Base-by-base conservation (phyloP, 2,329 filamentous ascomycete genomes). In the Xylariaceae sp. region DNA sequence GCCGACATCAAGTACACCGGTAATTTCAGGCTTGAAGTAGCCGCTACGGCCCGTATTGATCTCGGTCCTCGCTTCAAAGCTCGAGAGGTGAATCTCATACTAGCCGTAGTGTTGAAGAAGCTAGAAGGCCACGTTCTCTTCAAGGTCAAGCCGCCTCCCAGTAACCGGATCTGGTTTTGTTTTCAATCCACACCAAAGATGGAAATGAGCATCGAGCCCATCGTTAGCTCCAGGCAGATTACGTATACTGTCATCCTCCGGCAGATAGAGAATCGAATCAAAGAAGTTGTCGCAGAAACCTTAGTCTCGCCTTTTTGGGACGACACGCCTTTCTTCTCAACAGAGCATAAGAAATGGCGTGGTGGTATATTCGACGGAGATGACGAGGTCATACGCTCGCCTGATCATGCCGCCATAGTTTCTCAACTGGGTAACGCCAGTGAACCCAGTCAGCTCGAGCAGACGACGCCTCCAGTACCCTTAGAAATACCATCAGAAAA, bases 301-400 rank as follows among this genome's bases (percentile, higher is more conserved):
- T 71, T 97, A 18, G 94, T 99, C 2, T 77, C 87, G 52, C 94
- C 94, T 0, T 95, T 95, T 67, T 99, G 94, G 92, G 94, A 99
- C 61, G 94, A 99, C 68, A 80, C 90, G 21, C 91, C 94, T 0
- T 97, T 99, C 70, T 87, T 90, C 67, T 84, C 88, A 63, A 97
- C 91, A 0, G 79, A 85, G 52, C 76, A 82, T 53, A 90, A 96
- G 68, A 73, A 76, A 18, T 91, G 89, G 78, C 81, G 94, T 62
- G 94, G 92, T 10, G 94, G 94, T 0, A 87, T 97, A 18, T 99
- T 84, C 65, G 77, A 80, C 30, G 77, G 78, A 26, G 81, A 84
- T 44, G 74, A 79, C 56, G 73, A 71, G 1, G 73, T 78, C 2
- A 69, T 71, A 22, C 63, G 66, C 36, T 68, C 71, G 8, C 53